These are phyloP conservation scores for Fusarium brachygibbosum DNA, from an alignment of 2,329 filamentous ascomycete genomes.

Conservation along the genomic window DNA sequence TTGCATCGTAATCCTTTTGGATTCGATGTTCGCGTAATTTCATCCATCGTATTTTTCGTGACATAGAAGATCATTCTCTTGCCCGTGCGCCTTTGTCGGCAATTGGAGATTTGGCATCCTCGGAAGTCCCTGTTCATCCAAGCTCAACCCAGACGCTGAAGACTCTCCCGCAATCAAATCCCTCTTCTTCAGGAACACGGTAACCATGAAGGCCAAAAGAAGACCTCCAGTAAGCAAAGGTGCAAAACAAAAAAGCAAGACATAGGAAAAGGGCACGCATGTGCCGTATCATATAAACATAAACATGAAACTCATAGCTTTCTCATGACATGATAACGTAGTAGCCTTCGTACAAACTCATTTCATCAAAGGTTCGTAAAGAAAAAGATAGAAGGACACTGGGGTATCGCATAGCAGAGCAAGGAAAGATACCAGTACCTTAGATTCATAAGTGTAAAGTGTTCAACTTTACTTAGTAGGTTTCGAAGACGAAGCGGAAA, in stretches of 20 bases:
- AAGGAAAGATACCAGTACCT: slow-evolving; percentile 29
- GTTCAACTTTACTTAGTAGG: slow-evolving; percentile 33
- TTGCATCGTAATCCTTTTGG: slow-evolving; percentile 26
- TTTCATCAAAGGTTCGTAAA: slow-evolving; percentile 29
- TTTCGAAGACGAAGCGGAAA: slow-evolving; percentile 53
- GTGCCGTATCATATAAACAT: slow-evolving; percentile 37
- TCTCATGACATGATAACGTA: slow-evolving; percentile 36
- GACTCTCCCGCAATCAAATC: background rate
- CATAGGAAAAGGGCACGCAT: slow-evolving; percentile 41
- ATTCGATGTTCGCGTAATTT: slow-evolving; percentile 26
- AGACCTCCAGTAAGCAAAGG: slow-evolving; percentile 2
- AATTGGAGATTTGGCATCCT: slow-evolving; percentile 26
- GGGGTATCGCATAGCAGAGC: slow-evolving; percentile 36
- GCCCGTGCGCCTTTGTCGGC: slow-evolving; percentile 36
- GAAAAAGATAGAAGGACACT: slow-evolving; percentile 17
- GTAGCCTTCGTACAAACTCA: slow-evolving; percentile 30
- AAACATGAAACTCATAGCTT: slow-evolving; percentile 40
- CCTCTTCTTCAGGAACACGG: slow-evolving; percentile 25
- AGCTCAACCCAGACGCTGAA: slow-evolving; percentile 16
- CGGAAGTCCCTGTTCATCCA: slow-evolving; percentile 5
- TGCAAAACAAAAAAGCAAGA: slow-evolving; percentile 21
- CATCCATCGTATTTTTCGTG: slow-evolving; percentile 23
- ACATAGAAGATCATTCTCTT: slow-evolving; percentile 34
- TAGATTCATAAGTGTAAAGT: slow-evolving; percentile 27
- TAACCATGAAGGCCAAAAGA: slow-evolving; percentile 15